Evolutionary conservation across 371 early-diverging fungal genomes (phyloP).

Genomic region (Rhizopus delemar): DNA sequence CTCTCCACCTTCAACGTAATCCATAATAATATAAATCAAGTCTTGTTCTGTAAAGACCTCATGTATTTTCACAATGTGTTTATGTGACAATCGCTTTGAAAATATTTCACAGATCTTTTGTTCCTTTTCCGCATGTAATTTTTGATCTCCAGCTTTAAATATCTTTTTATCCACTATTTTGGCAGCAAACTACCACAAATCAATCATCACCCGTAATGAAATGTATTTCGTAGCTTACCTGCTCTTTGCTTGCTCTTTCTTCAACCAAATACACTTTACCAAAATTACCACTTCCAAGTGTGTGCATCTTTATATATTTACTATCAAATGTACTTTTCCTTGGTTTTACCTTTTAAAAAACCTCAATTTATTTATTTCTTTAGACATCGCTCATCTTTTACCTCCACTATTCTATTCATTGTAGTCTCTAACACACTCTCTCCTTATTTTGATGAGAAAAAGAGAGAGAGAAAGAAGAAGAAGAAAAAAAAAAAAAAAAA

Average conservation of each 20-base stretch:
- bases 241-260: conserved; percentile 53
- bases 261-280: conserved; percentile 81
- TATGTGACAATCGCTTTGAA: conserved; percentile 73
- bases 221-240: conserved; percentile 50
- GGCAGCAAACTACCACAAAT: conserved; percentile 56
- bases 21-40: conserved; percentile 91
- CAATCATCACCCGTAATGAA: conserved; percentile 23
- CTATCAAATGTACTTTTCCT: conserved; percentile 13
- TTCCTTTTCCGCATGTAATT: conserved; percentile 58
- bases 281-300: conserved; percentile 83
- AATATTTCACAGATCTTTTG: conserved; percentile 64
- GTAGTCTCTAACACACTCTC: not conserved
- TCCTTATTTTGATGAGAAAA: not conserved
- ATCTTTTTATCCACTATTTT: conserved; percentile 60
- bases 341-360: conserved; percentile 4
- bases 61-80: conserved; percentile 83
- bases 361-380: not conserved
- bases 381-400: not conserved
- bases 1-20: conserved; percentile 95
- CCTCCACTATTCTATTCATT: conserved; percentile 3
- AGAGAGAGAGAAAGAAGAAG: not conserved
- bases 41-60: conserved; percentile 85
- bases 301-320: conserved; percentile 46
- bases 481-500: not conserved
- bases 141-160: conserved; percentile 56